These are phyloP conservation scores for Acorus calamus DNA, from an alignment of 106 monocot genomes.

Conservation along the genomic window DNA sequence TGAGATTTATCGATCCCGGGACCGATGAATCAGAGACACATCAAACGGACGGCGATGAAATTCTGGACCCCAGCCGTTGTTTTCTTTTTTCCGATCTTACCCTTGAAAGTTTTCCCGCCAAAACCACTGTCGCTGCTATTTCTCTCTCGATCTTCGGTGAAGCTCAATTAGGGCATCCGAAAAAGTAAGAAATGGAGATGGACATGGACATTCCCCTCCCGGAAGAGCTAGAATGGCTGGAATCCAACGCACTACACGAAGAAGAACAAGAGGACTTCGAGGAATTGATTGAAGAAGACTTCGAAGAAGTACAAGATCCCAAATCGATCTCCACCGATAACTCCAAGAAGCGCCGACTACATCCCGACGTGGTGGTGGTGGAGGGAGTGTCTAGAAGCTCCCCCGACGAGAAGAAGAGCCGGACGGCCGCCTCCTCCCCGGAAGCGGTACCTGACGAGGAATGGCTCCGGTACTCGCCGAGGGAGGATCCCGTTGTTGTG, in stretches of 20 bases:
- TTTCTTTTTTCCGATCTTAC: too few species aligned
- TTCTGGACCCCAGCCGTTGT: too few species aligned
- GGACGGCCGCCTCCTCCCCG: slow-evolving; percentile 6
- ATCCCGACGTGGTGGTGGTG: slow-evolving; percentile 22
- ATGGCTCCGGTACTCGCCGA: slow-evolving; percentile 48
- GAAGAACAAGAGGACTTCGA: slow-evolving; percentile 32
- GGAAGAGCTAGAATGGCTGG: slow-evolving; percentile 92
- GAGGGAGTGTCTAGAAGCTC: not conserved
- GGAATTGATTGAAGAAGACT: slow-evolving; percentile 23
- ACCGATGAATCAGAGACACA: too few species aligned
- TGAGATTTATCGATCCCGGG: too few species aligned
- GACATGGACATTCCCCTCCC: slow-evolving; percentile 60
- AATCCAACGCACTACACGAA: slow-evolving; percentile 26
- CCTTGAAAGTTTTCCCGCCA: slow-evolving; percentile 11
- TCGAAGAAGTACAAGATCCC: not conserved
- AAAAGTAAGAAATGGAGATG: slow-evolving; percentile 16
- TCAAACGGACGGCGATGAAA: too few species aligned
- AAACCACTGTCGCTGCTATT: not conserved
- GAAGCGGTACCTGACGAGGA: slow-evolving; percentile 35
- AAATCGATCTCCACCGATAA: not conserved
- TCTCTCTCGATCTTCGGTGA: not conserved
- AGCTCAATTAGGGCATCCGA: slow-evolving; percentile 6
- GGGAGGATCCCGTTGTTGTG: slow-evolving; percentile 1
- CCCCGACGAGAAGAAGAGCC: not conserved
- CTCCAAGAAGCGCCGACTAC: not conserved